Percentiles rank a stretch among this genome's conserved stretches.
Evolutionary conservation across 1,139 yeast genomes (phyloP).

Genomic region (Saccharomyces hybrid): DNA sequence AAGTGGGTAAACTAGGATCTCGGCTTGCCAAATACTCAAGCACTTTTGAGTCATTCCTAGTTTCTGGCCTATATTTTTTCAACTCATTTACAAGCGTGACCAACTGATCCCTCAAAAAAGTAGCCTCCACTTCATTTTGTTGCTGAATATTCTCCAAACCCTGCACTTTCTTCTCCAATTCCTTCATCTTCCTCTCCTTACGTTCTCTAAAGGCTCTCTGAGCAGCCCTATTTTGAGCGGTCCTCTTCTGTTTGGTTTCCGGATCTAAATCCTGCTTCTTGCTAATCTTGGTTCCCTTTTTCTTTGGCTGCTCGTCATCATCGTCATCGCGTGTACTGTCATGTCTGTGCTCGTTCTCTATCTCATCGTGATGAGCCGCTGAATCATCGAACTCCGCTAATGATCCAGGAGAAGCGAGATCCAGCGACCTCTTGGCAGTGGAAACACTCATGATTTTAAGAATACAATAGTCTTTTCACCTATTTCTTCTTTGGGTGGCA

Average conservation of each 20-base stretch:
- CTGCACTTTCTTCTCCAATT: constrained; percentile 72
- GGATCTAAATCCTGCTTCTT: constrained; percentile 39
- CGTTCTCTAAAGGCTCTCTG: constrained; percentile 95
- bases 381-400: constrained; percentile 2
- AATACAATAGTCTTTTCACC: neutral
- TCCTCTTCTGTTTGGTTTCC: constrained; percentile 77
- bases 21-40: constrained; percentile 22
- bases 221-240: constrained; percentile 97
- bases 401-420: constrained; percentile 4
- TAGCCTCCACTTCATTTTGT: constrained; percentile 61
- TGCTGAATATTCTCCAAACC: constrained; percentile 64
- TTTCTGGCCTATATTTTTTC: constrained; percentile 46
- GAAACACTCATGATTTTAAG: constrained; percentile 9
- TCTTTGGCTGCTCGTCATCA: neutral
- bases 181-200: constrained; percentile 80
- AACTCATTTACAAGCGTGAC: constrained; percentile 68
- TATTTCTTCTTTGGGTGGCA: neutral
- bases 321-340: neutral
- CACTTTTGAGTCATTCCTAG: constrained; percentile 21
- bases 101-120: constrained; percentile 71
- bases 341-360: neutral
- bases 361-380: neutral
- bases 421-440: constrained; percentile 17
- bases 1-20: constrained; percentile 6
- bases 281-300: constrained; percentile 52